phyloP scores from a whole-genome alignment of 2,329 filamentous ascomycete genomes.

The Canariomyces notabilis region DNA sequence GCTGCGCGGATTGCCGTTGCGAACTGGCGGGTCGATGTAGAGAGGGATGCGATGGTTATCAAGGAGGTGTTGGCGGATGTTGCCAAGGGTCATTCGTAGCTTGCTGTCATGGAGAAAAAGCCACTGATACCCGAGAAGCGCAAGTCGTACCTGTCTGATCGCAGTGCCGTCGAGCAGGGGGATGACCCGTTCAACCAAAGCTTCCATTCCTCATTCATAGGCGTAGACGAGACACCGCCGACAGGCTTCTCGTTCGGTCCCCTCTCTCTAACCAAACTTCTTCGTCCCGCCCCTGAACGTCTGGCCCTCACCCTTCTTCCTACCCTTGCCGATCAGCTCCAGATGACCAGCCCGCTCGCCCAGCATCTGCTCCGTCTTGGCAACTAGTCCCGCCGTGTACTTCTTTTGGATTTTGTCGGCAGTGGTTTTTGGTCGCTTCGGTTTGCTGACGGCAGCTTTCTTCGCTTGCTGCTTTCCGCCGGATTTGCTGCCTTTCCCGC shows the following conservation, averaged over 20 bases:
- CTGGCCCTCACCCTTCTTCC: constrained; percentile 37
- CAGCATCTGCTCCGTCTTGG: constrained; percentile 52
- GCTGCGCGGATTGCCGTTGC: constrained; percentile 81
- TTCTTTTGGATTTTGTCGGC: constrained; percentile 52
- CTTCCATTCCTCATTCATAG: no score
- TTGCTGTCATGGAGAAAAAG: no score
- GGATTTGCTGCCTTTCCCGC: constrained; percentile 32
- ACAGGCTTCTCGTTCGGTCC: no score
- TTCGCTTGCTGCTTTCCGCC: constrained; percentile 23
- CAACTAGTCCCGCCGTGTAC: constrained; percentile 49
- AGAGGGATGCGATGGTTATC: constrained; percentile 62
- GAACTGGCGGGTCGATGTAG: constrained; percentile 73
- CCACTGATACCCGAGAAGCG: no score
- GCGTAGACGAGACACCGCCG: no score
- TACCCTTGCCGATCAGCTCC: constrained; percentile 54
- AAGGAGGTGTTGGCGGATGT: constrained; percentile 44
- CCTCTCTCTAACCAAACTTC: constrained; percentile 47
- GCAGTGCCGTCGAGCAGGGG: no score
- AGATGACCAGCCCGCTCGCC: constrained; percentile 56
- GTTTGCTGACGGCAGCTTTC: constrained; percentile 44
- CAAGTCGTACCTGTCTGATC: no score
- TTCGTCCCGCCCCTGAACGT: constrained; percentile 43
- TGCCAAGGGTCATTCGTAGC: constrained; percentile 7
- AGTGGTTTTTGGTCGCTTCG: constrained; percentile 39
- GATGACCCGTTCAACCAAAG: no score